A percentile compares a stretch with the other conserved stretches of the same genome.
Evolutionary conservation across 1,139 yeast species (phyloP).

Genomic region (Debaryomyces sp.): DNA sequence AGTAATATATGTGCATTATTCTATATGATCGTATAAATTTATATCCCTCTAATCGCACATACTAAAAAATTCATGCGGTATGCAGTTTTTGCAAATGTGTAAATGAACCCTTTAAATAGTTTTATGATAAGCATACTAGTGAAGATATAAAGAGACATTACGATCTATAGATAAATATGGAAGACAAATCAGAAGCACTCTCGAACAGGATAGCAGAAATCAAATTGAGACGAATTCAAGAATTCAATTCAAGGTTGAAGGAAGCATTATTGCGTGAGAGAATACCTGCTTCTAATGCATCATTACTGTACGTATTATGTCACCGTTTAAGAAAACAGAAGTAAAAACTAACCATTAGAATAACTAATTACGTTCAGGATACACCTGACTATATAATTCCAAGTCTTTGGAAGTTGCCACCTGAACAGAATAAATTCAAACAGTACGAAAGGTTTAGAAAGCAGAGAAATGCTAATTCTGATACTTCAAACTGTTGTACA

Average conservation of each 20-base stretch:
- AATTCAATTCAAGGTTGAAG: conserved; percentile 58
- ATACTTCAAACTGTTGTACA: conserved; percentile 44
- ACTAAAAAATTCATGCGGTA: conserved; percentile 1
- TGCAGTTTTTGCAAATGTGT: conserved; percentile 4
- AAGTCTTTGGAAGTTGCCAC: conserved; percentile 50
- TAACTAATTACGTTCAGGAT: conserved; percentile 46
- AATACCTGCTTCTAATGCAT: conserved; percentile 70
- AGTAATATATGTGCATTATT: background rate
- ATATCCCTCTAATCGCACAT: background rate
- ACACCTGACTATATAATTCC: conserved; percentile 59
- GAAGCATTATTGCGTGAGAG: conserved; percentile 59
- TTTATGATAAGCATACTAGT: background rate
- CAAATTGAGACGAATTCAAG: conserved; percentile 65
- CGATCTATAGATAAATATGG: background rate
- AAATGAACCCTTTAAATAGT: background rate
- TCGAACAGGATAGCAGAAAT: conserved; percentile 39
- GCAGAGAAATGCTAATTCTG: conserved; percentile 12
- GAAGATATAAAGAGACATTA: background rate
- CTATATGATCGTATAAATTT: background rate
- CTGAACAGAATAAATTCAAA: conserved; percentile 50
- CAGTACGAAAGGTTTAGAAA: conserved; percentile 27
- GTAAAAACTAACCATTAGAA: conserved; percentile 23
- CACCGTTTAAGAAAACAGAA: background rate
- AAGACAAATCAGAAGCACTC: conserved; percentile 21
- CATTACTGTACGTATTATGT: conserved; percentile 37